Evolutionary conservation across 257 asterid genomes (phyloP).

Genomic region (Rauvolfia tetraphylla): DNA sequence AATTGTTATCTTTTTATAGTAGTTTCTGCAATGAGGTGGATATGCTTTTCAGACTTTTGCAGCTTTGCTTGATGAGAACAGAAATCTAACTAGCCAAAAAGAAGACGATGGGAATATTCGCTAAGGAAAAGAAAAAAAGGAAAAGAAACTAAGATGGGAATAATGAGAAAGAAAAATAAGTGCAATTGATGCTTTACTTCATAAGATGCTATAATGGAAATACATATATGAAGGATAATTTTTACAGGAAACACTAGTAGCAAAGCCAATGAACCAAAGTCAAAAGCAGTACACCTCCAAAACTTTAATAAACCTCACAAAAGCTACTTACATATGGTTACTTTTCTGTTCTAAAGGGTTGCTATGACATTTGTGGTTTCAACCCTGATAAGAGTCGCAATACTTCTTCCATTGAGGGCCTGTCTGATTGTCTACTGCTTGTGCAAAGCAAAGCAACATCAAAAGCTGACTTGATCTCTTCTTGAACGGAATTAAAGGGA

Average conservation of each 20-base stretch:
- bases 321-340: background rate
- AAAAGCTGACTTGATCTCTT: slow-evolving; percentile 40
- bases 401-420: slow-evolving; percentile 68
- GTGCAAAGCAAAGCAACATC: slow-evolving; percentile 76
- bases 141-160: background rate
- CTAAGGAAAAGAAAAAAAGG: background rate
- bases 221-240: background rate
- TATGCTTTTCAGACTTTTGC: background rate
- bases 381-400: slow-evolving; percentile 43
- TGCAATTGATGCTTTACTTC: background rate
- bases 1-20: no score
- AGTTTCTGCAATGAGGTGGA: background rate
- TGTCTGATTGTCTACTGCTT: slow-evolving; percentile 39
- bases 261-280: background rate
- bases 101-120: no score
- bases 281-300: background rate
- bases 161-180: no score
- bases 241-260: background rate
- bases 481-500: slow-evolving; percentile 31
- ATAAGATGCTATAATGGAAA: background rate
- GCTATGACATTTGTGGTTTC: slow-evolving; percentile 26
- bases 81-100: no score
- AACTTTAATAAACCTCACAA: background rate
- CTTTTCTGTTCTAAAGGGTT: background rate
- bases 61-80: background rate